Evolutionary conservation across 371 early-diverging fungal genomes (phyloP).

Genomic region (Scutellospora calospora): DNA sequence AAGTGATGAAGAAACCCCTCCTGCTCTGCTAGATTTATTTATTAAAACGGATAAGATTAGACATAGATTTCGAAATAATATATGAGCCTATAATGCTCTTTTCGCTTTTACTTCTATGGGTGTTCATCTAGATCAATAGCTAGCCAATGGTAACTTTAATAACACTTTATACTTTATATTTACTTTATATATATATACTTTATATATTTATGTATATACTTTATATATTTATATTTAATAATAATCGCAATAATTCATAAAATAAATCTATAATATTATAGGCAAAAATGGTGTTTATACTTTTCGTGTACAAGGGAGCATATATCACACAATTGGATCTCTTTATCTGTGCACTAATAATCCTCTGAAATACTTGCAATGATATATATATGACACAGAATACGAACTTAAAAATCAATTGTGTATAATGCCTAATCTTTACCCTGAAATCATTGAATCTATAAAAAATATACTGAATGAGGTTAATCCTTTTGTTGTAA

Average conservation of each 20-base stretch:
- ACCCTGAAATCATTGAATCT: background rate
- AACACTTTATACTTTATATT: too few relatives aligned
- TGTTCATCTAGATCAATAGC: conserved; percentile 31
- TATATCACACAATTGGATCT: conserved; percentile 40
- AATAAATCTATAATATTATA: background rate
- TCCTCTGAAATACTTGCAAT: conserved; percentile 34
- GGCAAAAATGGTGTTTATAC: conserved; percentile 26
- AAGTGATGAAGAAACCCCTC: background rate
- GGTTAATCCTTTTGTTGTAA: conserved; percentile 39
- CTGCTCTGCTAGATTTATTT: background rate
- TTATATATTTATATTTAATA: too few relatives aligned
- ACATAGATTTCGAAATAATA: background rate
- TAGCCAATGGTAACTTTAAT: background rate
- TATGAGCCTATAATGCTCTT: conserved; percentile 36
- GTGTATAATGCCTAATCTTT: background rate
- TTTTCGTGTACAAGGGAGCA: conserved; percentile 42
- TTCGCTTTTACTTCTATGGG: conserved; percentile 45
- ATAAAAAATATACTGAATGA: background rate
- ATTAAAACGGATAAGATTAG: background rate
- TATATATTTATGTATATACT: too few relatives aligned
- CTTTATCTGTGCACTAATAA: background rate
- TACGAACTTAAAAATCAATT: conserved; percentile 21
- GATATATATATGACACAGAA: conserved; percentile 43
- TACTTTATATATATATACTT: too few relatives aligned
- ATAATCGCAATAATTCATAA: too few relatives aligned